Evolutionary conservation across 2,329 filamentous ascomycete species (phyloP), one percentile per base, ranked within the genome.

Genomic region (Fusarium secorum): DNA sequence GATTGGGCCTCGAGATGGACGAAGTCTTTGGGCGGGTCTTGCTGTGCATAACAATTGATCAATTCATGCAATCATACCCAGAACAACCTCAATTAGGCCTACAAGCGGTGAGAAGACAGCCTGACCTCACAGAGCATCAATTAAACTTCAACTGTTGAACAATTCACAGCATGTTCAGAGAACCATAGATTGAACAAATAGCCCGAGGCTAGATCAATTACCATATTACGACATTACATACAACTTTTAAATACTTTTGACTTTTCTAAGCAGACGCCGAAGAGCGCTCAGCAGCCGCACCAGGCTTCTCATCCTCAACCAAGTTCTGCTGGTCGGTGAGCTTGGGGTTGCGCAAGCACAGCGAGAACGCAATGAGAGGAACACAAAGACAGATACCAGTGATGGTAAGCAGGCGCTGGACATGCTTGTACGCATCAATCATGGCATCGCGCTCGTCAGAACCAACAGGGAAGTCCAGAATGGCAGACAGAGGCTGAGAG

Each of bases 311-410:
- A 13, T 78, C 77, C 61, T 79, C 78, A 24, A 79, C 82, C 70
- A 85, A 69, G 7, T 80, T 85, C 78, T 86, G 84, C 59, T 82
- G 51, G 42, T 84, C 74, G 59, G 80, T 85, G 53, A 86, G 79
- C 74, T 80, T 82, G 39, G 83, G 84, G 75, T 86, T 85, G 58
- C 83, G 80, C 61, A 85, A 74, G 58, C 75, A 73, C 14, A 81
- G 41, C 4, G 83, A 81, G 54, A 86, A 84, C 3, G 63, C 79
- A 33, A 86, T 84, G 26, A 86, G 80, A 28, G 84, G 85, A 33
- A 86, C 79, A 53, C 82, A 85, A 32, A 86, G 77, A 62, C 83
- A 84, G 72, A 86, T 83, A 36, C 85, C 85, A 7, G 82, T 83
- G 60, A 86, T 85, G 56, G 79, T 81, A 14, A 87, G 79, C 35